Conservation (phyloP, 306 rosid genomes). For the Gastrolobium bilobum region DNA sequence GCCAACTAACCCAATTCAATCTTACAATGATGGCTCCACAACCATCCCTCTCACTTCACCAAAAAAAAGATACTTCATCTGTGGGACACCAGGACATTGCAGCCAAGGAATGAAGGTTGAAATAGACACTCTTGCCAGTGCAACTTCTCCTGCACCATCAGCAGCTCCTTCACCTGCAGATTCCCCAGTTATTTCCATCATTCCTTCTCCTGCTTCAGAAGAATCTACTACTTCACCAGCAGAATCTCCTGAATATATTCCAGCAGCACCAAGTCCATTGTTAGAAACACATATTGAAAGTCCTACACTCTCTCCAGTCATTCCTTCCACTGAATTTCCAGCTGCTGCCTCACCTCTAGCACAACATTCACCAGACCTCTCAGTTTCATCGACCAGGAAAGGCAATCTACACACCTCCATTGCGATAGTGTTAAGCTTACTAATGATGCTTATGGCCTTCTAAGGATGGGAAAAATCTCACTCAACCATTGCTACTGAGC, state of each 20-base stretch:
- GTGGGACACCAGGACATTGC: slow-evolving; percentile 83
- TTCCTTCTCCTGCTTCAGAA: slow-evolving; percentile 58
- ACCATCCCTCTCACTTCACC: slow-evolving; percentile 68
- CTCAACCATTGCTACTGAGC: slow-evolving; percentile 32
- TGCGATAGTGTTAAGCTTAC: slow-evolving; percentile 50
- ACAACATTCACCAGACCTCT: slow-evolving; percentile 50
- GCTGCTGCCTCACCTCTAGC: slow-evolving; percentile 49
- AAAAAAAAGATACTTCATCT: slow-evolving; percentile 87
- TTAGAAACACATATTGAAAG: slow-evolving; percentile 37
- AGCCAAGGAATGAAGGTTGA: slow-evolving; percentile 79
- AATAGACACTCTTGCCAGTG: slow-evolving; percentile 70
- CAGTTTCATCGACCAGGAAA: slow-evolving; percentile 56
- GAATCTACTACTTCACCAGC: slow-evolving; percentile 50
- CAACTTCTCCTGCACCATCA: slow-evolving; percentile 54
- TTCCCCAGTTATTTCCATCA: slow-evolving; percentile 34
- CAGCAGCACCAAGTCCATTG: slow-evolving; percentile 46
- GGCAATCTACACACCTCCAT: slow-evolving; percentile 47
- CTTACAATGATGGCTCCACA: slow-evolving; percentile 71
- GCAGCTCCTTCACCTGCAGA: slow-evolving; percentile 55
- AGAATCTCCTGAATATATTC: slow-evolving; percentile 46
- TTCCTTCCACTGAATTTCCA: slow-evolving; percentile 64
- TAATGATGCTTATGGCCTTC: slow-evolving; percentile 54
- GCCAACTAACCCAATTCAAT: slow-evolving; percentile 61
- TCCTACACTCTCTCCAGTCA: slow-evolving; percentile 52
- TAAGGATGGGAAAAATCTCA: slow-evolving; percentile 40